phyloP scores from a whole-genome alignment of 2,329 filamentous ascomycete genomes.

The Beauveria brongniartii region DNA sequence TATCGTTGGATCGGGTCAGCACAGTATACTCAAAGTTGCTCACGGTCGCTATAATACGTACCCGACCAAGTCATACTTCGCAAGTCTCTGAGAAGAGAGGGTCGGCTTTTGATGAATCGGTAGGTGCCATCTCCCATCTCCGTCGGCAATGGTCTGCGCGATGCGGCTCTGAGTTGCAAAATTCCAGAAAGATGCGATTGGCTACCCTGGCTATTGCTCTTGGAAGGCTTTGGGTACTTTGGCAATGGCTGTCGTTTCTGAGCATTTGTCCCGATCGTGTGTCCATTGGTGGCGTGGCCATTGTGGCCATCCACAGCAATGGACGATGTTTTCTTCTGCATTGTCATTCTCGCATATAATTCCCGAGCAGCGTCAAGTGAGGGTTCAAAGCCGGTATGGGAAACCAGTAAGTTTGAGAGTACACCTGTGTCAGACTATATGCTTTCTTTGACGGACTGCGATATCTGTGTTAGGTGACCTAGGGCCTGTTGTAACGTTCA shows the following conservation, averaged over 20 bases:
- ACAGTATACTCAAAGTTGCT: neutral
- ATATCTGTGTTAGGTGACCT: too few species aligned
- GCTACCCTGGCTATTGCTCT: neutral
- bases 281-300: neutral
- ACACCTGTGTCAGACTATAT: neutral
- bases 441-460: neutral
- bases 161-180: conserved; percentile 34
- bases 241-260: neutral
- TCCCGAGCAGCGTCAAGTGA: neutral
- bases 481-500: neutral
- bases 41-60: neutral
- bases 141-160: conserved; percentile 53
- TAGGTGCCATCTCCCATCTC: conserved; percentile 58
- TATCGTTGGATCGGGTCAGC: conserved; percentile 20
- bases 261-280: neutral
- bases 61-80: conserved; percentile 1
- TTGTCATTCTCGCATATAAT: neutral
- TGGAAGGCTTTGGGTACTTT: neutral
- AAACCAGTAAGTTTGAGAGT: neutral
- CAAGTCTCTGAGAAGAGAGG: conserved; percentile 15
- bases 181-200: conserved; percentile 19
- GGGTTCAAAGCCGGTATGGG: neutral
- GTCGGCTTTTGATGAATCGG: conserved; percentile 36
- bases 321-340: neutral
- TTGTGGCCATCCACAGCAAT: neutral